phyloP scores from a whole-genome alignment of 805 yeast species.

The Wickerhamiella shivajii region DNA sequence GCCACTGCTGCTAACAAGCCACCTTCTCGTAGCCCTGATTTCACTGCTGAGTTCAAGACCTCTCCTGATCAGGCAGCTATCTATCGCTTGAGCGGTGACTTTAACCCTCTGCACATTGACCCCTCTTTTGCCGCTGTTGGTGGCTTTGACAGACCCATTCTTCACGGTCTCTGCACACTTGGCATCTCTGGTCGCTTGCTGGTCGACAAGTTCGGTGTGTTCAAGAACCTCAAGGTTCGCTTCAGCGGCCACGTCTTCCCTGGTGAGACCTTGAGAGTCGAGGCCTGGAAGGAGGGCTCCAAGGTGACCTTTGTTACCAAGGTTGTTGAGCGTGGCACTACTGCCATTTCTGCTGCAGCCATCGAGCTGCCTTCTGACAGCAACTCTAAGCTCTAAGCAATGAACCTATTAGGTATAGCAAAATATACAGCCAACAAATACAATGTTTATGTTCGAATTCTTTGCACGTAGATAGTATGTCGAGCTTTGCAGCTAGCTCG shows the following conservation, averaged over 20 bases:
- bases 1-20: constrained; percentile 49
- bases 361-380: constrained; percentile 35
- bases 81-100: constrained; percentile 86
- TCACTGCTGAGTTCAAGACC: constrained; percentile 42
- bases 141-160: constrained; percentile 69
- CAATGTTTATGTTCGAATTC: no score
- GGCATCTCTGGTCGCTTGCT: constrained; percentile 71
- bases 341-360: constrained; percentile 81
- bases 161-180: constrained; percentile 82
- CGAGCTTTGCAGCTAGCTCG: no score
- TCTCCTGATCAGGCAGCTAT: constrained; percentile 67
- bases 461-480: no score
- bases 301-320: constrained; percentile 69
- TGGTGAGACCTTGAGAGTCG: constrained; percentile 71
- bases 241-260: constrained; percentile 88
- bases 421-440: no score
- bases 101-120: constrained; percentile 90
- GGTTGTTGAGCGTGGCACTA: constrained; percentile 59
- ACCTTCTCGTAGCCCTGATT: constrained; percentile 55
- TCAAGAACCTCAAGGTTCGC: constrained; percentile 75
- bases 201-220: constrained; percentile 65
- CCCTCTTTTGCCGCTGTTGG: constrained; percentile 82
- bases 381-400: constrained; percentile 17
- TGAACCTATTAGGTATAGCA: not conserved
- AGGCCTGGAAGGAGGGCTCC: constrained; percentile 69